phyloP scores from a whole-genome alignment of 129 eudicot species.

The Centella asiatica region DNA sequence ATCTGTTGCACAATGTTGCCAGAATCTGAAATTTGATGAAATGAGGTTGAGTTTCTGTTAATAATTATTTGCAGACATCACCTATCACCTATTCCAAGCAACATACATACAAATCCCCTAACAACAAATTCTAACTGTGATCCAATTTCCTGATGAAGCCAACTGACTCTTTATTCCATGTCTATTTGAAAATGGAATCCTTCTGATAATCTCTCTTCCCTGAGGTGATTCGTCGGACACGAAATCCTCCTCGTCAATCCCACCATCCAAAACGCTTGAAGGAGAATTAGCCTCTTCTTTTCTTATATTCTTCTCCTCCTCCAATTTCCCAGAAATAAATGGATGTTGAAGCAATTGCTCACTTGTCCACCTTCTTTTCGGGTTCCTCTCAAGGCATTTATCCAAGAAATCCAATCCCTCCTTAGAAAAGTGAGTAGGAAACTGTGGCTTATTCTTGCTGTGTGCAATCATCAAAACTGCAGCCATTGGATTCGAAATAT shows the following conservation, averaged over 20 bases:
- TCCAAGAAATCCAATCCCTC: conserved; percentile 56
- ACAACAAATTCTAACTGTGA: conserved; percentile 53
- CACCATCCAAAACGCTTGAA: conserved; percentile 43
- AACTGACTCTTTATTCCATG: conserved; percentile 9
- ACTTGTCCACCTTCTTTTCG: conserved; percentile 36
- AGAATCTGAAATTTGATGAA: too few species aligned
- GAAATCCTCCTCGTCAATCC: conserved; percentile 20
- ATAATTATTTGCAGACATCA: too few species aligned
- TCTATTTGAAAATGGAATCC: conserved; percentile 30
- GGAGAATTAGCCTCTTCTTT: conserved; percentile 33
- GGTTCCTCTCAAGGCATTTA: conserved; percentile 49
- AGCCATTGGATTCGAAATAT: conserved; percentile 34
- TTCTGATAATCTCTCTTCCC: conserved; percentile 20
- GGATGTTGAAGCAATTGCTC: conserved; percentile 49
- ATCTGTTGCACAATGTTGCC: too few species aligned
- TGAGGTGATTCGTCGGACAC: conserved; percentile 25
- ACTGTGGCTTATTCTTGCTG: conserved; percentile 35
- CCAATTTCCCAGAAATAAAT: conserved; percentile 28
- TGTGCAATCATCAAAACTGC: conserved; percentile 44
- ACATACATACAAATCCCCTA: too few species aligned
- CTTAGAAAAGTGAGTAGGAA: conserved; percentile 36
- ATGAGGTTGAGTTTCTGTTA: too few species aligned
- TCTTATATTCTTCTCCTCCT: neutral
- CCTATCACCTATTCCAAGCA: too few species aligned
- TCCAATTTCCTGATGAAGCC: conserved; percentile 48